These are phyloP conservation scores for Tephrocybe rancida DNA, from an alignment of 768 basidiomycete species.

Conservation along the genomic window DNA sequence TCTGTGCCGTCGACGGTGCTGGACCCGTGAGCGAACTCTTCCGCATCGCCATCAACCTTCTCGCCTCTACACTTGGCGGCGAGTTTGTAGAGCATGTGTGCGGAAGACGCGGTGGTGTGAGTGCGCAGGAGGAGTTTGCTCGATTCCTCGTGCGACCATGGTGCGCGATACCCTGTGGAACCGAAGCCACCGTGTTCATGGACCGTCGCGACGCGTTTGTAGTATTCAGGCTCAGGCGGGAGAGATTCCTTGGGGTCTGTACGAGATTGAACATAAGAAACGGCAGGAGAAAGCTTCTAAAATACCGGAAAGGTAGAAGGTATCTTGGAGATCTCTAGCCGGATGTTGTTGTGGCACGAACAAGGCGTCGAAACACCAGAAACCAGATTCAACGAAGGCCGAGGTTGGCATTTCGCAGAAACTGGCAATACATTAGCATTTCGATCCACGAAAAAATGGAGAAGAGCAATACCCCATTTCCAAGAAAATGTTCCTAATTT, in stretches of 20 bases:
- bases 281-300: conserved; percentile 6
- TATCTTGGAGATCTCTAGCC: conserved; percentile 96
- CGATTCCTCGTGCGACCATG: conserved; percentile 93
- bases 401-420: conserved; percentile 99
- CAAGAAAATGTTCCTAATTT: conserved; percentile 96
- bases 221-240: conserved; percentile 79
- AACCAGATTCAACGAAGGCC: conserved; percentile 94
- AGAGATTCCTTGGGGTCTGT: conserved; percentile 80
- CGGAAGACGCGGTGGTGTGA: conserved; percentile 94
- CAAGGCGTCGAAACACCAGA: conserved; percentile 99
- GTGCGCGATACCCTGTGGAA: conserved; percentile 95
- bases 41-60: conserved; percentile 39
- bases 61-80: conserved; percentile 83
- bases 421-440: conserved; percentile 38
- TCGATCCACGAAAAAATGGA: background rate
- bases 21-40: conserved; percentile 41
- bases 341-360: conserved; percentile 99
- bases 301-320: conserved; percentile 94
- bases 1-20: conserved; percentile 37
- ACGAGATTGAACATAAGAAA: background rate
- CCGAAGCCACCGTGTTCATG: conserved; percentile 90
- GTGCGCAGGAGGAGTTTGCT: conserved; percentile 92
- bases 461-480: conserved; percentile 87
- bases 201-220: conserved; percentile 77
- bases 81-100: conserved; percentile 91